These are phyloP conservation scores for Kwoniella pini DNA, from an alignment of 768 basidiomycete species.

Conservation along the genomic window DNA sequence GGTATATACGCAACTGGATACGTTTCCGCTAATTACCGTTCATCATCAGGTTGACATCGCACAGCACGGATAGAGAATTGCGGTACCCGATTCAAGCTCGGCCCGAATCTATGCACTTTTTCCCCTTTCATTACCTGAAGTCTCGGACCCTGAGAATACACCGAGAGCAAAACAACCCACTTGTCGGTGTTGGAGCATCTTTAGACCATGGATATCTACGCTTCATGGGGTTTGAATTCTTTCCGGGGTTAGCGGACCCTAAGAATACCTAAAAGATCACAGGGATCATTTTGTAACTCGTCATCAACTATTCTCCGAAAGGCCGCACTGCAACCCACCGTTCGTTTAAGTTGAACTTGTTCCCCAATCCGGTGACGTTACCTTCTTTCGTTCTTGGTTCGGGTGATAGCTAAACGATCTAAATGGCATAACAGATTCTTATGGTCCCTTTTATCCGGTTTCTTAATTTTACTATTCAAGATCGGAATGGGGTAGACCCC, in stretches of 20 bases:
- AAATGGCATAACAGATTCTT: not conserved
- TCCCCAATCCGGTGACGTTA: slow-evolving; percentile 1
- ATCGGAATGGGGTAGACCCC: not conserved
- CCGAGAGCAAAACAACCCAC: too few species aligned
- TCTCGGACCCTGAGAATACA: not conserved
- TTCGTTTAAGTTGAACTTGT: not conserved
- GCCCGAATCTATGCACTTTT: not conserved
- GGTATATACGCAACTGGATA: too few species aligned
- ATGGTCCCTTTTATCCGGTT: not conserved
- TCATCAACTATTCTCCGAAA: not conserved
- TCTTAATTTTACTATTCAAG: not conserved
- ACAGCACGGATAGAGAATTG: too few species aligned
- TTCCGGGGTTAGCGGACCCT: slow-evolving; percentile 9
- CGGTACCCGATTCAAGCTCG: not conserved
- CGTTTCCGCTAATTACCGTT: too few species aligned
- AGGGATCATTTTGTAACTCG: not conserved
- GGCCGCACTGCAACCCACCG: not conserved
- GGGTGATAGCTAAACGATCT: not conserved
- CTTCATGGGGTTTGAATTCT: not conserved
- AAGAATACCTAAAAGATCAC: not conserved
- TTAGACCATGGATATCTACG: too few species aligned
- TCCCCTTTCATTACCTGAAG: too few species aligned
- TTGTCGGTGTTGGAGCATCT: not conserved
- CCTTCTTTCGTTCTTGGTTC: not conserved
- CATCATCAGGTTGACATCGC: too few species aligned